A percentile compares a stretch with the other conserved stretches of the same genome.
These are phyloP conservation scores for Magnolia changhungtana DNA, from an alignment of 164 flowering plant species.

Conservation along the genomic window DNA sequence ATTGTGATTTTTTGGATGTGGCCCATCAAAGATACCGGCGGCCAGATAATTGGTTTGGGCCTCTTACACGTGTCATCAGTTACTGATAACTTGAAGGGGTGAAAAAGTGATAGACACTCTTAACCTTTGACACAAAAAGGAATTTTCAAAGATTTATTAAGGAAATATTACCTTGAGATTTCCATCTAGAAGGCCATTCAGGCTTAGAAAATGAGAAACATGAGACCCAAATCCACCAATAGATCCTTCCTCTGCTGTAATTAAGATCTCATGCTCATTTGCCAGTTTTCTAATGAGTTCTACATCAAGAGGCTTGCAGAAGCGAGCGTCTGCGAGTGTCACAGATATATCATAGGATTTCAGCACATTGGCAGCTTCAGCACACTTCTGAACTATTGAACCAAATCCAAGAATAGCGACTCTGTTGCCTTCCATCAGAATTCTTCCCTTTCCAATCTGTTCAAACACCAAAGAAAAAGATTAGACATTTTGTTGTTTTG, in stretches of 20 bases:
- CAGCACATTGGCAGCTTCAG: conserved; percentile 60
- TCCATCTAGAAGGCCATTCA: conserved; percentile 74
- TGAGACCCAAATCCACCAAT: conserved; percentile 93
- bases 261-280: conserved; percentile 65
- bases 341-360: conserved; percentile 31
- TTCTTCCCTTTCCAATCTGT: conserved; percentile 87
- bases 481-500: not conserved
- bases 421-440: conserved; percentile 67
- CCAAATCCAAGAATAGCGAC: conserved; percentile 85
- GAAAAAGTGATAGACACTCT: not conserved
- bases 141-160: not conserved
- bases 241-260: conserved; percentile 85
- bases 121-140: not conserved
- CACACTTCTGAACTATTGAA: conserved; percentile 65
- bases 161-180: conserved; percentile 58
- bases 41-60: too few relatives aligned
- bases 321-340: conserved; percentile 86
- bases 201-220: conserved; percentile 65
- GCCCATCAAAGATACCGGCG: too few relatives aligned
- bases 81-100: too few relatives aligned
- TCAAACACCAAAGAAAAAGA: conserved; percentile 4
- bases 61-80: too few relatives aligned
- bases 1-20: not conserved
- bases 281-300: conserved; percentile 66
- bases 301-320: conserved; percentile 83